Evolutionary conservation across 1,284 basidiomycete species (phyloP), one percentile per base, ranked within the genome.

Genomic region (Apiotrichum sp.): DNA sequence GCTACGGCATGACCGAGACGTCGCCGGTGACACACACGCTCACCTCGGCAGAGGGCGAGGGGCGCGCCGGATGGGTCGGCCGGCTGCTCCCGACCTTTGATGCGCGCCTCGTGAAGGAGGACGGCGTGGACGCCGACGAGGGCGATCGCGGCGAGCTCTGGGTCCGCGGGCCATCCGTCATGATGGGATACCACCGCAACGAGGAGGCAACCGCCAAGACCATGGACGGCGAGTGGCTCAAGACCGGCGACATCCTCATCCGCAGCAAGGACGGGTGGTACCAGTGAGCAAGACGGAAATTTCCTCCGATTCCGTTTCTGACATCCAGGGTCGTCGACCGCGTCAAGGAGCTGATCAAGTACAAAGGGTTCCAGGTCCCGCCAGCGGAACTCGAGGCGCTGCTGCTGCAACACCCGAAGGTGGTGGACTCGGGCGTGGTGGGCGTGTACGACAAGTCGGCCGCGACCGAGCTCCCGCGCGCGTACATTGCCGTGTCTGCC

Each of bases 281-380:
- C 39, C 39, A 51, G 83, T 83, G 78, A 3, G 79, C 92, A 89
- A 89, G 87, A 89, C 88, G 82, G 78, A 78, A 13, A 80, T 80
- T 62, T 72, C 77, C 61, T 29, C 32, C 8, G 40, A 9, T n/a
- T 29, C 1, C 35, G 4, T 13, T 3, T 3, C 10, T 14, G 11
- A 16, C n/a, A 9, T 16, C 5, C 50, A 51, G 42, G 34, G 41
- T 77, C 43, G 71, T 75, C 35, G 76, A 78, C 59, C 59, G 76
- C 45, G 80, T 83, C 61, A 91, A 91, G 65, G 89, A 91, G 67
- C 74, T 91, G 35, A 88, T 92, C 77, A 90, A 91, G 71, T 90
- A 90, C 61, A 78, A 78, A 59, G 75, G 75, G n/a, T 75, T 68
- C 57, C 74, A 76, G 80, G 89, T 92, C 14, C 83, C 89, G 0